A percentile compares a stretch with the other conserved stretches of the same genome.
Evolutionary conservation across 768 basidiomycete genomes (phyloP).

Genomic region (Serendipita sp.): DNA sequence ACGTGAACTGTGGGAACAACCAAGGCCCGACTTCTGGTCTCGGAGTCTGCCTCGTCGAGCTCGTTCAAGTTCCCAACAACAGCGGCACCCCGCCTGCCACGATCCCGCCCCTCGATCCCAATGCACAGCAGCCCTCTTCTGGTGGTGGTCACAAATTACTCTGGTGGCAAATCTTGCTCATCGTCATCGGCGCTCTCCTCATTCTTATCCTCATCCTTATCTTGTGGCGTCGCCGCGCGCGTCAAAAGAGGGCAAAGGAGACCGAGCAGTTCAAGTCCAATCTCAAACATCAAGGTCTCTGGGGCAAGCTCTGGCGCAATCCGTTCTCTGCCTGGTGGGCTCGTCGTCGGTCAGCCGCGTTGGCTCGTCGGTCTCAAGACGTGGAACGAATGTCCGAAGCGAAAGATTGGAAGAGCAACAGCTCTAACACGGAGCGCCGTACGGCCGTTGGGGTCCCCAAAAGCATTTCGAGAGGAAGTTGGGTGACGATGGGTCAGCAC

Average conservation of each 20-base stretch:
- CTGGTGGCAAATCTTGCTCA: slow-evolving; percentile 80
- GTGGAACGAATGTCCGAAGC: slow-evolving; percentile 1
- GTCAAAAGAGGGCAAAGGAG: slow-evolving; percentile 47
- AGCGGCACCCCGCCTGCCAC: slow-evolving; percentile 40
- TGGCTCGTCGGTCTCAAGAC: slow-evolving; percentile 5
- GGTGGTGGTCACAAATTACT: slow-evolving; percentile 18
- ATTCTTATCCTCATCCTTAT: slow-evolving; percentile 52
- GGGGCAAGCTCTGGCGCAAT: slow-evolving; percentile 3
- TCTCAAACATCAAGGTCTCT: slow-evolving; percentile 1
- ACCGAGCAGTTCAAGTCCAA: slow-evolving; percentile 38
- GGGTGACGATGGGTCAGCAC: slow-evolving; percentile 5
- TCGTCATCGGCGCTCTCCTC: slow-evolving; percentile 67
- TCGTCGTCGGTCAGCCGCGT: neutral
- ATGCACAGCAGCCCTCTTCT: slow-evolving; percentile 18
- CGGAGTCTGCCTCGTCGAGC: slow-evolving; percentile 61
- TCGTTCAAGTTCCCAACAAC: slow-evolving; percentile 40
- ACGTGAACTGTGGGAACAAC: slow-evolving; percentile 42
- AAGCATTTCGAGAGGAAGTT: slow-evolving; percentile 1
- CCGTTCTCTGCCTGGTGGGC: slow-evolving; percentile 4
- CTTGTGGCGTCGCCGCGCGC: slow-evolving; percentile 54
- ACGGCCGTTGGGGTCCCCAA: neutral
- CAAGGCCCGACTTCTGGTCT: slow-evolving; percentile 48
- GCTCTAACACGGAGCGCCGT: neutral
- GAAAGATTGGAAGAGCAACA: slow-evolving; percentile 5
- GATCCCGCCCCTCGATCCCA: slow-evolving; percentile 12